Base-by-base conservation (phyloP, 2,329 filamentous ascomycete genomes). In the Zymoseptoria passerinii region DNA sequence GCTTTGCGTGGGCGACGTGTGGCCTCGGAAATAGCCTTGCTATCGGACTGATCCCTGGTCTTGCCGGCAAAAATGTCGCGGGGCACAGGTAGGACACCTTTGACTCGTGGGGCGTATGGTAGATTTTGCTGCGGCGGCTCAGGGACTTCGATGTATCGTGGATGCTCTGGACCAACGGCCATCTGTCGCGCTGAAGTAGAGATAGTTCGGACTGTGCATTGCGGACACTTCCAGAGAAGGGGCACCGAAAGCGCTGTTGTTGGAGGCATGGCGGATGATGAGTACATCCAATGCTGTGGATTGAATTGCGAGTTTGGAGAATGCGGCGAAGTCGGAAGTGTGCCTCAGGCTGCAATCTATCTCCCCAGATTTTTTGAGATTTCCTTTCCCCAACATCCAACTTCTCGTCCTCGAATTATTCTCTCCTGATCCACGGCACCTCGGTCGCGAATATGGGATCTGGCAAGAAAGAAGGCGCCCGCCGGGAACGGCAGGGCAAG, bases 391-490 rank as follows among this genome's bases (percentile, higher is more conserved):
- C n/a, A 10, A 44, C 35, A 44, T 16, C 35, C 35, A 40, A 29
- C 35, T 20, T 50, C 51, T 53, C 40, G 20, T 54, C 19, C 40
- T 53, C 23, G 9, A 56, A 19, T 28, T 16, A 50, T 28, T 23
- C 23, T 23, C 4, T 56, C 54, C 57, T 51, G 29, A 50, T 55
- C 61, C 50, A 52, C 59, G 48, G 53, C 49, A 53, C 29, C 52
- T 18, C 52, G 35, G 49, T 53, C 50, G 57, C 29, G 72, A 78
- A 61, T 49, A 96, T 96, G 91, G 91, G 91, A 76, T 88, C 86
- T 69, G 87, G 84, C 70, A 97, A 97, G 82, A 96, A 96, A 77
- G 92, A 97, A 77, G 85, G 85, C 64, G 83, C 79, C 74, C 86
- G 92, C 77, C 88, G 88, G 74, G 82, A 82, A 78, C 88, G 91